These are phyloP conservation scores for Phoenix roebelenii DNA, from an alignment of 176 grass and related monocot species.

Conservation along the genomic window DNA sequence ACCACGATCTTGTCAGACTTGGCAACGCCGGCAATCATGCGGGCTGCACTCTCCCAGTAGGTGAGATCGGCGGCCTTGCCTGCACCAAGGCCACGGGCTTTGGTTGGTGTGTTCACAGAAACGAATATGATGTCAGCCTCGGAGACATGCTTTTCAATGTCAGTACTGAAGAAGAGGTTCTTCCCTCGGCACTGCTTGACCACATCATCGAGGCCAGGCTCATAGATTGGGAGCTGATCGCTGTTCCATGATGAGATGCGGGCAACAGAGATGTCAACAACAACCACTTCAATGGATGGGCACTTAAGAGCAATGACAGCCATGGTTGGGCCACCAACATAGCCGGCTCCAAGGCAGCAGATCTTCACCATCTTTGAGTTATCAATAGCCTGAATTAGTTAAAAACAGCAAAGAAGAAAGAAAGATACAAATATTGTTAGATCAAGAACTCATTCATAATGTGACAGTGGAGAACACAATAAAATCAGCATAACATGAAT, in stretches of 20 bases:
- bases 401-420: background rate
- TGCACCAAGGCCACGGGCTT: conserved; percentile 50
- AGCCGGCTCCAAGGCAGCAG: conserved; percentile 65
- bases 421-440: background rate
- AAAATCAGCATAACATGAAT: no score
- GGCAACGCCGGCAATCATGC: conserved; percentile 55
- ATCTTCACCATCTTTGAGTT: conserved; percentile 48
- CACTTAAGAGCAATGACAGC: conserved; percentile 61
- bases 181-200: conserved; percentile 49
- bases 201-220: conserved; percentile 54
- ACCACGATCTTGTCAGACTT: conserved; percentile 59
- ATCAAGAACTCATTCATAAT: no score
- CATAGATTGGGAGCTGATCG: conserved; percentile 54
- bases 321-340: conserved; percentile 73
- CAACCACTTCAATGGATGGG: conserved; percentile 45
- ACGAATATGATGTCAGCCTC: conserved; percentile 70
- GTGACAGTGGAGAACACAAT: no score
- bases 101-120: conserved; percentile 68
- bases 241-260: conserved; percentile 61
- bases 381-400: background rate
- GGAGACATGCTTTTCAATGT: conserved; percentile 45
- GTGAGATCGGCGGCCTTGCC: conserved; percentile 63
- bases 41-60: conserved; percentile 72
- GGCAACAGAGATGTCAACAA: conserved; percentile 40
- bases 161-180: conserved; percentile 70